Evolutionary conservation across 2,329 filamentous ascomycete genomes (phyloP), one percentile per base, ranked within the genome.

Genomic region (Stagonosporopsis chrysanthemi): DNA sequence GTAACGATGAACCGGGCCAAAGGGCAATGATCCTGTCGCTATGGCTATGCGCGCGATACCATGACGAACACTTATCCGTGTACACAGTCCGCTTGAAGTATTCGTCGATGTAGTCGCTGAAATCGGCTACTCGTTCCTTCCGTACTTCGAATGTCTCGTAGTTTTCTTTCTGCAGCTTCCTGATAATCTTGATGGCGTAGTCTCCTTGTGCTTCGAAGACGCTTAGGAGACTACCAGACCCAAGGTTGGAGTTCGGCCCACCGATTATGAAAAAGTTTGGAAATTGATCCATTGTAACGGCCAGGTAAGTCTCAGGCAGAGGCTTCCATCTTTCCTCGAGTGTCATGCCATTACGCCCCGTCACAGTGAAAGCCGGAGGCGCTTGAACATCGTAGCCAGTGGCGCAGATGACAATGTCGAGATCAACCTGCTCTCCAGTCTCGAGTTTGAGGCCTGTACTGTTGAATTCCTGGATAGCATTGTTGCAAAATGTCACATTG

Each of bases 381-480:
- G 74, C 66, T 17, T 68, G 70, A 26, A 74, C 61, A 60, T 79
- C 71, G 69, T 80, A 81, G 33, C 79, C 80, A 2, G 79, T 81
- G 9, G 79, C 78, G 61, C 78, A 81, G 56, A 81, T 75, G 22
- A 82, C 66, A 11, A 75, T 74, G 56, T 82, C 79, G 23, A 80
- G 73, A 72, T 55, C 81, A 77, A 14, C 47, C 53, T 14, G 69
- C 23, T 22, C 23, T 14, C 33, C 45, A 15, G 14, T 23, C 72
- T 51, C 80, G 8, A 35, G 4, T 4, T 15, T 24, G 6, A 45
- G 11, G 17, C 29, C 43, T 19, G 43, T 23, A 3, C 11, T 11
- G n/a, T 35, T 45, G 29, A 45, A 9, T 15, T 23, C 17, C 14
- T 33, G 28, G n/a, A 45, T 76, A 6, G 66, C 60, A 0, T 63